Conservation (phyloP, 129 eudicot genomes). For the Gnaphalium uliginosum region DNA sequence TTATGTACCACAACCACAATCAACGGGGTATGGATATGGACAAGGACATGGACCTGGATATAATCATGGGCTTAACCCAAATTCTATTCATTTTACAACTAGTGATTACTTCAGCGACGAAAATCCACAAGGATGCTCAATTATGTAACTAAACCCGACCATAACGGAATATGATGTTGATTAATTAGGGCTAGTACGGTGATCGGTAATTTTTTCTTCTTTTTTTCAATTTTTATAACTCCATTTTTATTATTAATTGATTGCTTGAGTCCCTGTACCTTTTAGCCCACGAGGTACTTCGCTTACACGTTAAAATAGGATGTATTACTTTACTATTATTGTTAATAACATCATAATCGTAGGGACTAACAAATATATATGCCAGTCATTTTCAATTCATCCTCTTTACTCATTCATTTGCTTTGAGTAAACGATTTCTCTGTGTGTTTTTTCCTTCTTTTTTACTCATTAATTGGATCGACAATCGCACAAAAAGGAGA, state of each 20-base stretch:
- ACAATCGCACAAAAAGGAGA: not conserved
- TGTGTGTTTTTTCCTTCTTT: too few species aligned
- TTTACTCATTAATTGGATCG: not conserved
- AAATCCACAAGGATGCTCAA: slow-evolving; percentile 57
- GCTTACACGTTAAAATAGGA: too few species aligned
- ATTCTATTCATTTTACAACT: not conserved
- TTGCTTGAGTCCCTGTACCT: not conserved
- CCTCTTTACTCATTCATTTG: not conserved
- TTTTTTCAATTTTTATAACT: not conserved
- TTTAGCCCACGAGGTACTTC: not conserved
- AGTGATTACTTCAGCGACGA: slow-evolving; percentile 58
- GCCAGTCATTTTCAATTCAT: not conserved
- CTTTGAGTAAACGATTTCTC: not conserved
- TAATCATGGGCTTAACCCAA: slow-evolving; percentile 8
- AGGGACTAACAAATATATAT: not conserved
- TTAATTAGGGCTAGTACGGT: not conserved
- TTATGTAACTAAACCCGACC: slow-evolving; percentile 44
- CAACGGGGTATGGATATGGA: slow-evolving; percentile 28
- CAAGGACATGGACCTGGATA: slow-evolving; percentile 35
- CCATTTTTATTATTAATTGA: not conserved
- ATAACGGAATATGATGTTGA: not conserved
- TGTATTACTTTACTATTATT: not conserved
- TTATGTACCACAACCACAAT: not conserved
- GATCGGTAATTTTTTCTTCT: not conserved
- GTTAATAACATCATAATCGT: not conserved